Percentiles rank a stretch among this genome's conserved stretches.
Evolutionary conservation across 768 basidiomycete genomes (phyloP).

Genomic region (Termitomyces sp.): DNA sequence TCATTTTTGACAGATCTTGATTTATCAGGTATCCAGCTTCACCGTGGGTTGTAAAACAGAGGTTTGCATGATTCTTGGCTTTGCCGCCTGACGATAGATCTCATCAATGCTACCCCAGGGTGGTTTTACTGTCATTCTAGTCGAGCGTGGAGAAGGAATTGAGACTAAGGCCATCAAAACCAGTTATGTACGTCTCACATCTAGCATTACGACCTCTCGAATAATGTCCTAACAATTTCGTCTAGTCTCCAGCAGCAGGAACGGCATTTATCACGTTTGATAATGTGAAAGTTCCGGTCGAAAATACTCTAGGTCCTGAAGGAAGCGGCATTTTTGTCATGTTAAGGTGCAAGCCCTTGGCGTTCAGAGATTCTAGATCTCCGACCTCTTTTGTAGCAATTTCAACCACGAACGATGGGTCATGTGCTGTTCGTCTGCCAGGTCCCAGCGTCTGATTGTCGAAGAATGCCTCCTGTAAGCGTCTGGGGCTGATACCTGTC

Average conservation of each 20-base stretch:
- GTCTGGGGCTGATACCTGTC: not conserved
- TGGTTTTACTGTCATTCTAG: slow-evolving; percentile 80
- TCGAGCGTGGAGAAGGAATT: slow-evolving; percentile 77
- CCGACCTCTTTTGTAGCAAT: slow-evolving; percentile 42
- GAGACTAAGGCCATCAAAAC: slow-evolving; percentile 87
- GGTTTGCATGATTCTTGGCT: slow-evolving; percentile 16
- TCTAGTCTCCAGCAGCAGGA: slow-evolving; percentile 68
- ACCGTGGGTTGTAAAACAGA: slow-evolving; percentile 61
- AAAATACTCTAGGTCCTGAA: slow-evolving; percentile 77
- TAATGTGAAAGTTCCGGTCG: slow-evolving; percentile 77
- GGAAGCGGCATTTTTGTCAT: slow-evolving; percentile 59
- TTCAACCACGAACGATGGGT: slow-evolving; percentile 97
- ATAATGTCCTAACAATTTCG: not conserved
- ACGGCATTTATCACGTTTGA: slow-evolving; percentile 76
- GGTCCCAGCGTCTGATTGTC: slow-evolving; percentile 55
- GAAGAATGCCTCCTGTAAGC: slow-evolving; percentile 49
- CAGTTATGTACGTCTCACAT: slow-evolving; percentile 27
- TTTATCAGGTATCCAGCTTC: slow-evolving; percentile 33
- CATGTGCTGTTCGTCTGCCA: slow-evolving; percentile 71
- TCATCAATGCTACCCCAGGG: slow-evolving; percentile 21
- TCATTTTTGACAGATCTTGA: not conserved
- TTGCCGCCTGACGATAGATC: not conserved
- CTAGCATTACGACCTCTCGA: not conserved
- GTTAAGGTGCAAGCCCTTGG: slow-evolving; percentile 28
- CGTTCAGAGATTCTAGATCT: not conserved